Percentiles rank a stretch among this genome's conserved stretches.
These are phyloP conservation scores for Lactarius indigo DNA, from an alignment of 768 basidiomycete species.

Conservation along the genomic window DNA sequence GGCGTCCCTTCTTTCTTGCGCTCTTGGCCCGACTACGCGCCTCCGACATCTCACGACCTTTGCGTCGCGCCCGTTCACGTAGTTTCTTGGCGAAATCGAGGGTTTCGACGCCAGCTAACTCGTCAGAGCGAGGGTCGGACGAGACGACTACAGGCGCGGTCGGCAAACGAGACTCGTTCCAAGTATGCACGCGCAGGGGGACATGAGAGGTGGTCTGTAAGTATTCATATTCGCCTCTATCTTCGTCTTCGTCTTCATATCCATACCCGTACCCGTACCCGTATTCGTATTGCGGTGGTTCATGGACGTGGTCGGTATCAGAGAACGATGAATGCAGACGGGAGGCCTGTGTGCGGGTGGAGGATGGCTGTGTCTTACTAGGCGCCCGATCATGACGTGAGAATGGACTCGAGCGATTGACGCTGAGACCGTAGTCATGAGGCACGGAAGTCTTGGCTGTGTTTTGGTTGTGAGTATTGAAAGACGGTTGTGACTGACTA, in stretches of 20 bases:
- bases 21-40: slow-evolving; percentile 1
- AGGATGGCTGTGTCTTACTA: not conserved
- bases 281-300: not conserved
- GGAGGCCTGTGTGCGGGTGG: not conserved
- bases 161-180: not conserved
- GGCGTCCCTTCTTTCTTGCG: not conserved
- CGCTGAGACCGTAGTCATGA: not conserved
- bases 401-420: not conserved
- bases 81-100: not conserved
- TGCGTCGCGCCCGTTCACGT: not conserved
- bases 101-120: not conserved
- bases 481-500: not conserved
- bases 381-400: not conserved
- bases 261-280: too few relatives aligned
- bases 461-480: not conserved
- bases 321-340: not conserved
- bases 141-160: not conserved
- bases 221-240: too few relatives aligned
- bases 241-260: too few relatives aligned
- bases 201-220: not conserved
- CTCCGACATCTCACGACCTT: not conserved
- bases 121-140: not conserved
- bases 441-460: not conserved
- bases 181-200: not conserved
- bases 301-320: not conserved